Base-by-base conservation (phyloP, 139 green algal genomes). In the Chlamydomonas incerta region DNA sequence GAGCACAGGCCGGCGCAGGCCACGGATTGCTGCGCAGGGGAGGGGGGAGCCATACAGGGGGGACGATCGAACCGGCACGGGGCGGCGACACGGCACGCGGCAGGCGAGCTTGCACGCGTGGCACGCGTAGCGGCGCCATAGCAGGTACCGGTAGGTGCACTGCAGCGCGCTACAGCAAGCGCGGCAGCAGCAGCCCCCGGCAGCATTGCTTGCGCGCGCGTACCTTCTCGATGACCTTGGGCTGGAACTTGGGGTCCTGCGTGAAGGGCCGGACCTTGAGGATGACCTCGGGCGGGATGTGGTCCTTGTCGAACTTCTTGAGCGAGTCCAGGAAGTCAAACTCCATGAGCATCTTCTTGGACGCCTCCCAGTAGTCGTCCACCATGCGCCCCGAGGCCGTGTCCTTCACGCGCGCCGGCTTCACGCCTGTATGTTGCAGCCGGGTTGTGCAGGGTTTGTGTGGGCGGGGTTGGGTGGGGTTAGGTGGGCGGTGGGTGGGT, bases 301-400 rank as follows among this genome's bases (percentile, higher is more conserved):
- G 90, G 89, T 97, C 93, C 86, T 97, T 97, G 67, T 87, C 80
- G 68, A 89, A 96, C 57, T 74, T 69, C 31, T 82, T 73, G 62
- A 97, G 91, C 29, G 67, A 85, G 13, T 86, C 74, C 66, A 97
- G 79, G 89, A 97, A 97, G 79, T 92, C 88, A 24, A 90, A 81
- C 72, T 97, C 94, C 82, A 91, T 92, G 2, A 98, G 93, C 88
- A 92, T 92, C 58, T 71, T 67, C 84, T 92, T 92, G 72, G 65
- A 86, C 17, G 88, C 88, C 83, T 93, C 93, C 95, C 95, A 97
- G 91, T 95, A 97, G 88, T 97, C 95, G 33, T 96, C 91, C 29
- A 97, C 93, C 93, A 96, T 97, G 79, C 95, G 93, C 13, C 93
- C 93, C 23, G 77, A 90, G 46, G 92, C 89, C 20, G 92, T 62